Evolutionary conservation across 2,329 filamentous ascomycete species (phyloP).

Genomic region (Colletotrichum siamense): DNA sequence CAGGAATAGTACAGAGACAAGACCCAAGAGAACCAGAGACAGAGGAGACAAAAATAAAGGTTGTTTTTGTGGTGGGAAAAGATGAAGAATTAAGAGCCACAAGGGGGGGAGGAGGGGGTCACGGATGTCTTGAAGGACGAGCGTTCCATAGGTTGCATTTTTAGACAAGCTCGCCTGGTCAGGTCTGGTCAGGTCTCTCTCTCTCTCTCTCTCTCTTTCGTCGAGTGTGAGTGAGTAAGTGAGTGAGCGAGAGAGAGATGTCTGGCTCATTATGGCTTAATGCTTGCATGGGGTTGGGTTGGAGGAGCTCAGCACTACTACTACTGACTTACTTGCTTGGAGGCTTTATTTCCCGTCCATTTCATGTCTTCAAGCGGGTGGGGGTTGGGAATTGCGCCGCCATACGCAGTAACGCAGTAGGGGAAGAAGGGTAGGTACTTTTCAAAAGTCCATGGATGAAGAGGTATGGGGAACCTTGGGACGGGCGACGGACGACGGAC

Average conservation of each 20-base stretch:
- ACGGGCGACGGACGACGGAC: background rate
- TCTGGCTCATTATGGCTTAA: background rate
- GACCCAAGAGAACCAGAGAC: background rate
- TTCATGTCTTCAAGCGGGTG: slow-evolving; percentile 3
- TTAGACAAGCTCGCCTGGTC: background rate
- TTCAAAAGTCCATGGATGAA: background rate
- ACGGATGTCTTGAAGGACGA: slow-evolving; percentile 12
- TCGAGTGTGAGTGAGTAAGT: background rate
- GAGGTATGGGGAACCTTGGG: background rate
- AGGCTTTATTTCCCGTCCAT: background rate
- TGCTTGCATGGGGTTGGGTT: background rate
- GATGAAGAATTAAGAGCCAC: slow-evolving; percentile 17
- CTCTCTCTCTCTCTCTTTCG: background rate
- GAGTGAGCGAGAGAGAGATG: background rate
- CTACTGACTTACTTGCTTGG: background rate
- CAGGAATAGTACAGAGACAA: background rate
- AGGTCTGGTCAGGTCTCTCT: background rate
- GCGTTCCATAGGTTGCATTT: slow-evolving; percentile 10
- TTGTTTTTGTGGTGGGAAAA: slow-evolving; percentile 1
- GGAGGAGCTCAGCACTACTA: background rate
- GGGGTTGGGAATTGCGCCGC: background rate
- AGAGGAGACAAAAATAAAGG: background rate
- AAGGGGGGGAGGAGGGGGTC: background rate
- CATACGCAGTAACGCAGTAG: background rate
- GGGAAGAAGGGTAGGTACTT: background rate